Evolutionary conservation across 164 flowering plant genomes (phyloP).

Genomic region (Umbellularia californica): DNA sequence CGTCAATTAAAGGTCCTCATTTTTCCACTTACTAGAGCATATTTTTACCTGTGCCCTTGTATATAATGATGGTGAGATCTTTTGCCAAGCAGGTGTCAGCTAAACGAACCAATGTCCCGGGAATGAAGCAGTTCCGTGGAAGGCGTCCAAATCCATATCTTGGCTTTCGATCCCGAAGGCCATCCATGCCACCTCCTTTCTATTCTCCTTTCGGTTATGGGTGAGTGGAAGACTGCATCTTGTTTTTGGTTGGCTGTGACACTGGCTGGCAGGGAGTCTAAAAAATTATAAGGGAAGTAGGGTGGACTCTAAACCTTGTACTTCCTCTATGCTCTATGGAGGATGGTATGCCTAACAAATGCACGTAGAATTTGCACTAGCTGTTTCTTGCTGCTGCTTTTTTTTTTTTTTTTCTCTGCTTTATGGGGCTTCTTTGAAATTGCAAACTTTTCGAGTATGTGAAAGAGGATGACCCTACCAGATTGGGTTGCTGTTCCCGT

Average conservation of each 20-base stretch:
- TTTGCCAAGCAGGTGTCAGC: slow-evolving; percentile 53
- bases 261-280: too few relatives aligned
- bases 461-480: neutral
- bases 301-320: too few relatives aligned
- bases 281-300: too few relatives aligned
- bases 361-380: neutral
- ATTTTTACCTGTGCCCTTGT: neutral
- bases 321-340: too few relatives aligned
- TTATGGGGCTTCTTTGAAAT: neutral
- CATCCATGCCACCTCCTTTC: slow-evolving; percentile 39
- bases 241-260: neutral
- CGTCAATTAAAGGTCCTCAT: slow-evolving; percentile 68
- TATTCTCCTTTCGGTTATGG: slow-evolving; percentile 55
- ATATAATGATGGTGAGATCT: neutral
- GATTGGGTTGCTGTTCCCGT: too few relatives aligned
- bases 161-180: slow-evolving; percentile 48
- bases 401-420: neutral
- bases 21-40: neutral
- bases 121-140: slow-evolving; percentile 71
- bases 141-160: slow-evolving; percentile 44
- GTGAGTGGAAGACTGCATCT: slow-evolving; percentile 24
- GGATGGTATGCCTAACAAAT: too few relatives aligned
- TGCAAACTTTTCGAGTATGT: neutral
- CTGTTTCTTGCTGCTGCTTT: too few relatives aligned
- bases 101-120: slow-evolving; percentile 74